Percentiles rank a stretch among this genome's conserved stretches.
Conservation (phyloP, 192 early-diverging fungal genomes). For the Linnemannia schmuckeri region DNA sequence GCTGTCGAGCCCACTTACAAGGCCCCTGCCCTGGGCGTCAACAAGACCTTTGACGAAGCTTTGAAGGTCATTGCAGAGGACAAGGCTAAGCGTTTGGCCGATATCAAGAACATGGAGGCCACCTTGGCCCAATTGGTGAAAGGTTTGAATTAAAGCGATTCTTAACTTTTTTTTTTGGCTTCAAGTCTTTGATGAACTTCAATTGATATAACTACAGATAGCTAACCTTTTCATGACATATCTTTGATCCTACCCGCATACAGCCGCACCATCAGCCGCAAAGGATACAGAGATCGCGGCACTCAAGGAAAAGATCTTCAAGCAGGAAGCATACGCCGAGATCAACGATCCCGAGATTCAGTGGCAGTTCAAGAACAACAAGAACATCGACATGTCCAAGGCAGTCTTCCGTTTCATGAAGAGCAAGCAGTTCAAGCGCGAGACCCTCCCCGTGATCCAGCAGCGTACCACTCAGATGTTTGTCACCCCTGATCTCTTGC, state of each 20-base stretch:
- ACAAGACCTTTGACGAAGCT: conserved; percentile 82
- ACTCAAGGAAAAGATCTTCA: conserved; percentile 64
- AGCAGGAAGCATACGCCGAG: conserved; percentile 74
- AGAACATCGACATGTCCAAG: conserved; percentile 70
- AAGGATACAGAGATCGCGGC: conserved; percentile 57
- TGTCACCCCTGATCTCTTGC: conserved; percentile 81
- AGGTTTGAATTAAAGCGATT: conserved; percentile 25
- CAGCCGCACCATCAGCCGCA: conserved; percentile 46
- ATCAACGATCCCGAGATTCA: conserved; percentile 78
- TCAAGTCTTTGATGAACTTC: not conserved
- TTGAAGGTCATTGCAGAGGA: conserved; percentile 76
- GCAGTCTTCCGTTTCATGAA: conserved; percentile 80
- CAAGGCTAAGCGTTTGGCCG: conserved; percentile 61
- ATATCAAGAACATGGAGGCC: conserved; percentile 57
- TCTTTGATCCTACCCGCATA: not conserved
- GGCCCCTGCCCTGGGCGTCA: conserved; percentile 67
- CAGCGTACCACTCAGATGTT: conserved; percentile 83
- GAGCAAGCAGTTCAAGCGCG: conserved; percentile 69
- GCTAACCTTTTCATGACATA: not conserved
- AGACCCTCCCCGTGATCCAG: conserved; percentile 62
- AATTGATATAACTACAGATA: conserved; percentile 6
- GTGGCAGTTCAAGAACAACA: conserved; percentile 72
- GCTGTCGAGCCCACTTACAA: conserved; percentile 55
- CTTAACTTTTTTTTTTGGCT: not conserved
- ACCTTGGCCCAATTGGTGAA: conserved; percentile 52